Evolutionary conservation across 768 basidiomycete genomes (phyloP).

Genomic region (Clitopilus hobsonii): DNA sequence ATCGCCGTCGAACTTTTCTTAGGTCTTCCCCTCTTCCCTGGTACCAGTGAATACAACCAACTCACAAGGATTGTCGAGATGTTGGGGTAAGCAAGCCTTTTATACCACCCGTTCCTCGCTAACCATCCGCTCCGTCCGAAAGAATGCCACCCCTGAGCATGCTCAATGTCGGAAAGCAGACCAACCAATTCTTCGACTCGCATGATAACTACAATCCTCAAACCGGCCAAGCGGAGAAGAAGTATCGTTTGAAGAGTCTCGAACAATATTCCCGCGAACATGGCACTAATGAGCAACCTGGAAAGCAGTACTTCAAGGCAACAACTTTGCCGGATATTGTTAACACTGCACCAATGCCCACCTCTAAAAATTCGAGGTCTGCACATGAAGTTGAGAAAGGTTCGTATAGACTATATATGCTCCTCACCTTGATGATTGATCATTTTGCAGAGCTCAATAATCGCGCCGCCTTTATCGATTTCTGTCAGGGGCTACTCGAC

Average conservation of each 20-base stretch:
- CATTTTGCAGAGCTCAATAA: constrained; percentile 77
- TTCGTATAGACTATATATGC: constrained; percentile 24
- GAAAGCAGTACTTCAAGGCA: constrained; percentile 98
- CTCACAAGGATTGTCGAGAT: constrained; percentile 95
- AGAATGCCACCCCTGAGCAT: constrained; percentile 90
- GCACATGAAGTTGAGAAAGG: constrained; percentile 89
- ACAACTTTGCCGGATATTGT: constrained; percentile 92
- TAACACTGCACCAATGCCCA: constrained; percentile 90
- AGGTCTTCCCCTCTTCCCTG: constrained; percentile 93
- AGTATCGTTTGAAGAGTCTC: constrained; percentile 82
- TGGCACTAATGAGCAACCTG: constrained; percentile 93
- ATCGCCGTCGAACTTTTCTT: constrained; percentile 98
- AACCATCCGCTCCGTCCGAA: constrained; percentile 10
- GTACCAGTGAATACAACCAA: constrained; percentile 99
- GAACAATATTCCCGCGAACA: constrained; percentile 97
- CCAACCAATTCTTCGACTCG: constrained; percentile 87
- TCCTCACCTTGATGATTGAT: constrained; percentile 1
- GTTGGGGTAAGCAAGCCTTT: constrained; percentile 72
- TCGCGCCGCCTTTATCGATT: constrained; percentile 93
- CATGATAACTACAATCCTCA: constrained; percentile 60
- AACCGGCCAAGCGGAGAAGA: constrained; percentile 70
- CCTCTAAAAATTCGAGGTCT: constrained; percentile 72
- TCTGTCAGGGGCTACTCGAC: constrained; percentile 90
- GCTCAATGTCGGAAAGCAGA: constrained; percentile 96
- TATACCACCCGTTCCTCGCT: not conserved